Conservation (phyloP, 140 eudicot genomes). For the Senecio squalidus region DNA sequence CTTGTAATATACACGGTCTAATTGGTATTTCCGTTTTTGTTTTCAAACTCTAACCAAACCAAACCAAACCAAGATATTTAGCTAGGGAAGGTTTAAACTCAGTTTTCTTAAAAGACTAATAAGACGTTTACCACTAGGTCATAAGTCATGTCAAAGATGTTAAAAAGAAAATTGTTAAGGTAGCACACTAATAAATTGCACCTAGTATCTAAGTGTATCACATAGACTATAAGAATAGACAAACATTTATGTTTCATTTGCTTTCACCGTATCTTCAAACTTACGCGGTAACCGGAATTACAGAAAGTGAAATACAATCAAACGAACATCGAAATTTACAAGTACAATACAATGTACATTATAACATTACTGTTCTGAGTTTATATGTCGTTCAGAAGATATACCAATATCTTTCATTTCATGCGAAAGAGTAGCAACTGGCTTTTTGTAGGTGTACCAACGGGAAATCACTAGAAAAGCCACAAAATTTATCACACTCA, state of each 20-base stretch:
- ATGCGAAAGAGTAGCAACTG: constrained; percentile 27
- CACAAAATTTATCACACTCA: constrained; percentile 57
- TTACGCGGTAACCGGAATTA: neutral
- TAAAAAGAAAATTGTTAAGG: too few relatives aligned
- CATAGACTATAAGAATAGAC: too few relatives aligned
- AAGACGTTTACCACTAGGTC: too few relatives aligned
- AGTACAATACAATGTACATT: neutral
- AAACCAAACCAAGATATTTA: too few relatives aligned
- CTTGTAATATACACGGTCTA: too few relatives aligned
- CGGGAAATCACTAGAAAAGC: constrained; percentile 42
- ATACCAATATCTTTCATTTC: constrained; percentile 5
- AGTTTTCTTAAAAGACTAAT: too few relatives aligned
- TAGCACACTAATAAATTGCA: too few relatives aligned
- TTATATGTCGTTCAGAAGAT: constrained; percentile 15
- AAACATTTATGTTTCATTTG: neutral
- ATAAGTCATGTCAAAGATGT: too few relatives aligned
- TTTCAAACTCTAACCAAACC: too few relatives aligned
- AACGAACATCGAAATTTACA: neutral
- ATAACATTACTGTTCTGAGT: constrained; percentile 2
- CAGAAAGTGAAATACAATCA: neutral
- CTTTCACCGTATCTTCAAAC: neutral
- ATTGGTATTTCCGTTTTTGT: too few relatives aligned
- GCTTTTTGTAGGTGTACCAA: constrained; percentile 59
- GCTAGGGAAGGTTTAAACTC: too few relatives aligned
- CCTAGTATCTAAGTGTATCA: too few relatives aligned